Evolutionary conservation across 2,329 filamentous ascomycete species (phyloP).

Genomic region (Phaeosphaeriaceae sp.): DNA sequence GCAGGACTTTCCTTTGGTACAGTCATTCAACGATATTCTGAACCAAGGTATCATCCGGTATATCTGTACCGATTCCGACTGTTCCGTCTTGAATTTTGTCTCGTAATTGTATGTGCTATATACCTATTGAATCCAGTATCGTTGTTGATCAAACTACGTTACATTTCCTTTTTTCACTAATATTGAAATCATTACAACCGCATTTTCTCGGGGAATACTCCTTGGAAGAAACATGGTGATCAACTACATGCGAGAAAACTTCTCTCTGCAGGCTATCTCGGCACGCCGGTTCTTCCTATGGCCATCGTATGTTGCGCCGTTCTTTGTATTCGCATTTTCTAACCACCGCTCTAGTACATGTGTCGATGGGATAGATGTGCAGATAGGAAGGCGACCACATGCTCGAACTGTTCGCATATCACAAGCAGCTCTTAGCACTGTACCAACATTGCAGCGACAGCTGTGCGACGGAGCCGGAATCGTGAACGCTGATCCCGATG

Average conservation of each 20-base stretch:
- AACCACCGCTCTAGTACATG: not conserved
- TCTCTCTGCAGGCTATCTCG: not conserved
- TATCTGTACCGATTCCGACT: no score
- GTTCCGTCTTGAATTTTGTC: not conserved
- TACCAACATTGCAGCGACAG: not conserved
- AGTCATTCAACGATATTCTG: not conserved
- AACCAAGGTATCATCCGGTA: not conserved
- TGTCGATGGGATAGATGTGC: conserved; percentile 2
- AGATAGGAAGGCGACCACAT: conserved; percentile 9
- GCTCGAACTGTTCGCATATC: conserved; percentile 2
- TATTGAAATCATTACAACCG: no score
- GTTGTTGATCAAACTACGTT: no score
- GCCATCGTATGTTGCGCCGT: not conserved
- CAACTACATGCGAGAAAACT: not conserved
- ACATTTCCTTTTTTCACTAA: no score
- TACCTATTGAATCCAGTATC: not conserved
- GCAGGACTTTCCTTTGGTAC: not conserved
- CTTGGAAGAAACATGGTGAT: not conserved
- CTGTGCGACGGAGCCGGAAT: conserved; percentile 7
- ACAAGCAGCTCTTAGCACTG: conserved; percentile 1
- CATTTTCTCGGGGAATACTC: no score
- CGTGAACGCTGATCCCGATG: conserved; percentile 6
- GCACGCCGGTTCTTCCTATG: not conserved
- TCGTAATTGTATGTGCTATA: not conserved
- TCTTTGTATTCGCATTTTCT: not conserved